These are phyloP conservation scores for Aspergillus tamarii DNA, from an alignment of 2,329 filamentous ascomycete species.

Conservation along the genomic window DNA sequence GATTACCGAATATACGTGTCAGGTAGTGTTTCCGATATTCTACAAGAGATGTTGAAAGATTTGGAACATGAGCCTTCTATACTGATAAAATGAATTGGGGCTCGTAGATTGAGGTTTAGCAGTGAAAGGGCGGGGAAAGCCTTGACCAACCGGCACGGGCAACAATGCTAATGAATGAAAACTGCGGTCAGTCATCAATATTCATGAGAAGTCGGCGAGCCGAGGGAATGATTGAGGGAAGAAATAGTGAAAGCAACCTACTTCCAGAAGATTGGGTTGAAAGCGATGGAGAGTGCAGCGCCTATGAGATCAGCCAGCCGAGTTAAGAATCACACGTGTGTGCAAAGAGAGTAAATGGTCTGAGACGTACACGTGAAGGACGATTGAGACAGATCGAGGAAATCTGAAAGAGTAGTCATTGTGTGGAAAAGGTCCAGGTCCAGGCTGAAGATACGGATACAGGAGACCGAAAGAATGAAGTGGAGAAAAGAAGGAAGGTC, in stretches of 20 bases:
- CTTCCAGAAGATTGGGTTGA: slow-evolving; percentile 99
- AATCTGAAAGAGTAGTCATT: slow-evolving; percentile 42
- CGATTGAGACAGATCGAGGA: slow-evolving; percentile 67
- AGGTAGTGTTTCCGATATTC: slow-evolving; percentile 92
- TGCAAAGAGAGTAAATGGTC: slow-evolving; percentile 6
- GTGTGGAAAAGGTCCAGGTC: slow-evolving; percentile 12
- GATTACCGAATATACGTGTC: slow-evolving; percentile 82
- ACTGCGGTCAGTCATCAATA: neutral
- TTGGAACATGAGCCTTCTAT: slow-evolving; percentile 16
- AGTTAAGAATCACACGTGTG: slow-evolving; percentile 35
- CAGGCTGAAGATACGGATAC: neutral
- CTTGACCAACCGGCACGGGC: slow-evolving; percentile 71
- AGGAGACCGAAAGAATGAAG: slow-evolving; percentile 6
- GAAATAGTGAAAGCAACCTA: slow-evolving; percentile 54
- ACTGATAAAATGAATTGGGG: neutral
- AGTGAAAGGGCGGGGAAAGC: slow-evolving; percentile 10
- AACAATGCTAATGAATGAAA: slow-evolving; percentile 63
- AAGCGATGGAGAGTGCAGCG: slow-evolving; percentile 78
- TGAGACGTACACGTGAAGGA: slow-evolving; percentile 64
- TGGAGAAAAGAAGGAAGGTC: slow-evolving; percentile 9
- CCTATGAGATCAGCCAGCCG: slow-evolving; percentile 55
- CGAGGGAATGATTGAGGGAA: neutral
- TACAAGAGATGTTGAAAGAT: slow-evolving; percentile 42
- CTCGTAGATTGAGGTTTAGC: slow-evolving; percentile 4
- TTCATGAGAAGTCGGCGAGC: neutral